Conservation (phyloP, 352 stramenopile genomes). For the Elongisporangium undulatum region DNA sequence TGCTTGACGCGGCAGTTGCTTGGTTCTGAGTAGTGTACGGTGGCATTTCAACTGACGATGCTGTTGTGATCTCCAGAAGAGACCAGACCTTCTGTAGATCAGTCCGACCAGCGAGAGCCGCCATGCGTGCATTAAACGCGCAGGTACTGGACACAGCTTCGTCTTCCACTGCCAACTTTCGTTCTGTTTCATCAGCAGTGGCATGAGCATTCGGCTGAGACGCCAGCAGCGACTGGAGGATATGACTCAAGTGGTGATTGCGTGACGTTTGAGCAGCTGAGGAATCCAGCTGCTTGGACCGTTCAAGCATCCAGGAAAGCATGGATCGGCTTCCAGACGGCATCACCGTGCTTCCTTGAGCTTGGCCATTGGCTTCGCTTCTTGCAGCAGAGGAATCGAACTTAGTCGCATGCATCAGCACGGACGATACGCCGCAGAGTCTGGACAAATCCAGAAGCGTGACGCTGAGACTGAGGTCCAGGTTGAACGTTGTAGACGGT, state of each 20-base stretch:
- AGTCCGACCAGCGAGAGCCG: constrained; percentile 41
- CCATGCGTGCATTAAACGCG: constrained; percentile 53
- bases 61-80: constrained; percentile 61
- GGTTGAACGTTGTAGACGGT: constrained; percentile 26
- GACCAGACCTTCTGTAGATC: constrained; percentile 85
- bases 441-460: constrained; percentile 69
- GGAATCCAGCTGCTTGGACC: constrained; percentile 23
- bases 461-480: constrained; percentile 69
- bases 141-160: constrained; percentile 34
- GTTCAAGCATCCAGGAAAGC: constrained; percentile 57
- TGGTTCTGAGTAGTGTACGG: constrained; percentile 26
- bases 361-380: constrained; percentile 3
- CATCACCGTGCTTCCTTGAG: constrained; percentile 4
- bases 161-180: constrained; percentile 2
- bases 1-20: constrained; percentile 5
- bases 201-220: constrained; percentile 7
- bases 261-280: background rate
- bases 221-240: constrained; percentile 35
- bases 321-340: constrained; percentile 38
- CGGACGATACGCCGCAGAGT: constrained; percentile 69
- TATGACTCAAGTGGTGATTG: constrained; percentile 35
- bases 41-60: constrained; percentile 39
- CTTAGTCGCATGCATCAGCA: constrained; percentile 63
- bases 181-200: constrained; percentile 3
- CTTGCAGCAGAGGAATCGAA: constrained; percentile 17